Evolutionary conservation across 345 rosid genomes (phyloP), one percentile per base, ranked within the genome.

Genomic region (Corchorus capsularis): DNA sequence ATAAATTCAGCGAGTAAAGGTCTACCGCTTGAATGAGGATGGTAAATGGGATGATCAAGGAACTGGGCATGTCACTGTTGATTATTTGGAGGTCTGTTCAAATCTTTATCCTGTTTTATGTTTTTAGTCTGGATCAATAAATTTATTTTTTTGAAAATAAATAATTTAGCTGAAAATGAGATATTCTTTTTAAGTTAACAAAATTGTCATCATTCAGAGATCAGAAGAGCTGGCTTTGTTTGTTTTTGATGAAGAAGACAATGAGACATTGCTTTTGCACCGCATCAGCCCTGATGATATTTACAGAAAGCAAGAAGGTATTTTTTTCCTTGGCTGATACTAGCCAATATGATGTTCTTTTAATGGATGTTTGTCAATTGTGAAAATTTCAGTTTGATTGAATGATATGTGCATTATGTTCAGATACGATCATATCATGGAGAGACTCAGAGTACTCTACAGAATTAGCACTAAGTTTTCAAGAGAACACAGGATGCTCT

Each of bases 11-110:
- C 87, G 99, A 55, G 96, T 95, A 81, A 93, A 95, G 86, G 88
- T 95, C 62, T 95, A 89, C 72, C 91, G 89, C 69, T 76, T 89
- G 73, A 90, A 73, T 60, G 92, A 87, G 32, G 89, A 88, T 86
- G 97, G 96, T 60, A 89, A 90, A 83, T 95, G 99, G 98, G 98
- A 95, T 82, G 97, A 95, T 78, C 94, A 83, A 82, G 99, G 99
- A 78, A 93, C 99, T 59, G 99, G 98, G 78, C 86, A 86, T 82
- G 88, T 92, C 55, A 81, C 85, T 32, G 87, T 96, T 22, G 99
- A 96, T 82, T 96, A 87, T 84, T 12, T 89, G 79, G 94, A 96
- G 98, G 99, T 93, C 54, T 80, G 86, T 78, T 79, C 56, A 55
- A 56, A 55, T 85, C 59, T 66, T 70, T 82, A n/a, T 45, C 46